Evolutionary conservation across 345 rosid genomes (phyloP).

Genomic region (Moringa oleifera): DNA sequence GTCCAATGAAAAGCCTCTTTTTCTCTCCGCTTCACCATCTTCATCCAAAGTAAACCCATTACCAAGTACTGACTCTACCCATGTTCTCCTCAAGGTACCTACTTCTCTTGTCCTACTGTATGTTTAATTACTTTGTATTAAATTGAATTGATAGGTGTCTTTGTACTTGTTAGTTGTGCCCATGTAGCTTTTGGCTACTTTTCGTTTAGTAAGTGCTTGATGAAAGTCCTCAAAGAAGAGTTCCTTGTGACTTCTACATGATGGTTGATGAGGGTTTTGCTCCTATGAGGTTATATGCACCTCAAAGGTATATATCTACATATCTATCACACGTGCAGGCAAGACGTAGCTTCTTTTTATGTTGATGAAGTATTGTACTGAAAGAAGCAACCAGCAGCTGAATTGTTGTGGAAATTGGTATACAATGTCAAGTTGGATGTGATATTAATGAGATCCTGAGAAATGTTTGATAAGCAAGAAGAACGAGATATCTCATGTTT

Average conservation of each 20-base stretch:
- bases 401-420: too few species aligned
- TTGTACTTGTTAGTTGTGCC: neutral
- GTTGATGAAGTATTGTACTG: neutral
- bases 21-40: slow-evolving; percentile 33
- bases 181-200: neutral
- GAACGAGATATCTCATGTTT: too few species aligned
- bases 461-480: too few species aligned
- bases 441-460: too few species aligned
- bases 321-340: neutral
- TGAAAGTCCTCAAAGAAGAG: slow-evolving; percentile 31
- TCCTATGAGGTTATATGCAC: neutral
- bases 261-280: neutral
- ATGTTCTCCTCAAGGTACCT: slow-evolving; percentile 39
- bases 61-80: slow-evolving; percentile 13
- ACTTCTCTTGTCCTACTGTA: neutral
- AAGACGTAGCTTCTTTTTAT: too few species aligned
- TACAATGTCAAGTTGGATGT: too few species aligned
- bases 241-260: neutral
- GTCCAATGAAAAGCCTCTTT: slow-evolving; percentile 20
- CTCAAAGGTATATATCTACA: too few species aligned
- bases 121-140: neutral
- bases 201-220: slow-evolving; percentile 37
- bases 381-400: too few species aligned
- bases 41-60: slow-evolving; percentile 19
- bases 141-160: neutral